Conservation (phyloP, 768 basidiomycete species). For the Sporobolomyces roseus region DNA sequence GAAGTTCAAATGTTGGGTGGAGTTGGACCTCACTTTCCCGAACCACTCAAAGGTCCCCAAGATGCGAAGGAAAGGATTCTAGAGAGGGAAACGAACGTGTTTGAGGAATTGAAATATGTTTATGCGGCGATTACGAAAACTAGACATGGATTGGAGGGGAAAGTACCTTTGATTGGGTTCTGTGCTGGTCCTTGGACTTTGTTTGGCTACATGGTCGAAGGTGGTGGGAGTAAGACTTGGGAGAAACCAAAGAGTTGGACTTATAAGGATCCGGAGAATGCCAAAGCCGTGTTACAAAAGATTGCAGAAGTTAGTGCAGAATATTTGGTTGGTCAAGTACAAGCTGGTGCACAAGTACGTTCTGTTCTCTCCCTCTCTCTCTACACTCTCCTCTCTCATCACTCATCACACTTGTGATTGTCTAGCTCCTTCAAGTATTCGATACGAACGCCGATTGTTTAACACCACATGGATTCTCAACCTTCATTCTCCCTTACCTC, state of each 20-base stretch:
- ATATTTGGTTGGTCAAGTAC: slow-evolving; percentile 84
- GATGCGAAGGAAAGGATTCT: slow-evolving; percentile 71
- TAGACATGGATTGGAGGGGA: slow-evolving; percentile 70
- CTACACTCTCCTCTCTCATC: background rate
- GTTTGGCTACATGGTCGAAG: slow-evolving; percentile 97
- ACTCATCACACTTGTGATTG: background rate
- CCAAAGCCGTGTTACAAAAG: slow-evolving; percentile 66
- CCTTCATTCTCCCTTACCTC: slow-evolving; percentile 78
- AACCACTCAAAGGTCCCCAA: slow-evolving; percentile 71
- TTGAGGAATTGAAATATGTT: slow-evolving; percentile 76
- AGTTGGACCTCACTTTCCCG: slow-evolving; percentile 69
- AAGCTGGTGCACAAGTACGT: slow-evolving; percentile 89
- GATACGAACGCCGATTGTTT: slow-evolving; percentile 95
- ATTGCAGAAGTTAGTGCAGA: slow-evolving; percentile 88
- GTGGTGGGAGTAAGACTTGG: slow-evolving; percentile 83
- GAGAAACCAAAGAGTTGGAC: slow-evolving; percentile 92
- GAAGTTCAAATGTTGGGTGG: slow-evolving; percentile 84
- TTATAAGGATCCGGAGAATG: slow-evolving; percentile 81
- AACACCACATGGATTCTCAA: slow-evolving; percentile 75
- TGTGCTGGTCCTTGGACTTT: slow-evolving; percentile 98
- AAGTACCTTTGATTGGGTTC: slow-evolving; percentile 95
- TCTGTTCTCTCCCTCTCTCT: background rate
- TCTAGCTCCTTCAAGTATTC: slow-evolving; percentile 90
- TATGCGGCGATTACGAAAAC: slow-evolving; percentile 87
- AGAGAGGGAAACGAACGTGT: slow-evolving; percentile 70